Base-by-base conservation (phyloP, 2,329 filamentous ascomycete species). In the Cadophora malorum region DNA sequence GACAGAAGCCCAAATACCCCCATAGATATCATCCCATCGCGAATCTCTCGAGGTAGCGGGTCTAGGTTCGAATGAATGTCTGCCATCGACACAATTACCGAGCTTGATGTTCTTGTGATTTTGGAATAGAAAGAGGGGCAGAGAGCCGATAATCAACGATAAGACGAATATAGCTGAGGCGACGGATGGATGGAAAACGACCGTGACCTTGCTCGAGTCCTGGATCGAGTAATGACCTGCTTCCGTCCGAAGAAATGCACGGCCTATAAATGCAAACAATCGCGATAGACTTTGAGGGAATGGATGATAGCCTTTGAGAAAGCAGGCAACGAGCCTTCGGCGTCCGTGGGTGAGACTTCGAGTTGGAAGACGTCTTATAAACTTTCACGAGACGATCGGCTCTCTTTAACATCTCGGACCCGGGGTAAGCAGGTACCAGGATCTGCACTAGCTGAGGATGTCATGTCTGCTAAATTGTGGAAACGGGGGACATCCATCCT, bases 31-130 rank as follows among this genome's bases (percentile, higher is more conserved):
- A 99, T 89, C 77, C 98, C 96, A 73, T 91, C 84, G 21, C 94
- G 92, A 65, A 98, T 90, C 62, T 97, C 94, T 21, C 91, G 87
- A 0, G 96, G 96, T n/a, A 99, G 83, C 12, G 94, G 95, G 77
- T 97, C 92, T 10, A 98, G 84, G 79, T 98, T 69, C 14, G 68
- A 64, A 38, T 63, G 60, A n/a, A 25, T 49, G 12, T 28, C 58
- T 23, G 53, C 68, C 56, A 62, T 62, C 35, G 58, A 49, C 19
- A 7, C 6, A n/a, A 25, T 4, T 33, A 59, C 21, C 35, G 21
- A 16, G 21, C 8, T 10, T 35, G 28, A 41, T 59, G 12, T 19
- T 25, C 38, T 21, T 12, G 1, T 16, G 33, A 25, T 23, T n/a
- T 10, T 25, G 33, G 41, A 3, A 38, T 10, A 5, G 21, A 23